Evolutionary conservation across 176 grass and related monocot species (phyloP), one percentile per base, ranked within the genome.

Genomic region (Secale cereale): DNA sequence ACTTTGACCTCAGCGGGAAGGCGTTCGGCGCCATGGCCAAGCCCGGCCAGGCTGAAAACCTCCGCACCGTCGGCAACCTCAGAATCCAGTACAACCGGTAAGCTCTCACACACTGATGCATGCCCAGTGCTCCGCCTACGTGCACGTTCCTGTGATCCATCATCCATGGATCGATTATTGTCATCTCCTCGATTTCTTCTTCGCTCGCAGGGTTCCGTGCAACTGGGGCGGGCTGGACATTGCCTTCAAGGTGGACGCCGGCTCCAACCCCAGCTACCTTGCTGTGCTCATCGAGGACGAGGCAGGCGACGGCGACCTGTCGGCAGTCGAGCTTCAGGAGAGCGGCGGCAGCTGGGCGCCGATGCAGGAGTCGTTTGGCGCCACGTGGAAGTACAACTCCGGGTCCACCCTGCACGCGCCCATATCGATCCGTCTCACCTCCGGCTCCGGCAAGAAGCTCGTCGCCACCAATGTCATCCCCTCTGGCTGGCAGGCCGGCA

Each of bases 1-100:
- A 94, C 75, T 94, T 94, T 56, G 92, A 94, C 81, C 25, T 94
- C 4, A 94, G 92, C 43, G 92, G 92, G 10, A 89, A 89, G 17
- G 92, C 92, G 12, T 87, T 94, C 41, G 92, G 89, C 14, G 89
- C 84, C 84, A 87, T 94, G 92, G 92, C 92, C 25, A 66, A 64
- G 5, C 63, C 87, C 6, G 92, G 92, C 17, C 80, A 89, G n/a
- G 64, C 69, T 17, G 92, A 91, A 22, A 46, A 83, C 36, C 89
- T 94, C 29, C 92, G 89, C 57, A 68, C 12, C 56, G 92, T 65
- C 17, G 92, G 92, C 7, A 32, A 70, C 26, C 28, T 94, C 13
- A 72, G 82, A 69, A 35, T 91, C 59, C 33, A 94, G 65, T 94
- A 94, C 82, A 74, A 50, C 68, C 83, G 92, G 92, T 91, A 64